Percentiles rank a stretch among this genome's conserved stretches.
phyloP scores from a whole-genome alignment of 2,329 filamentous ascomycete genomes.

The Alternaria solani region DNA sequence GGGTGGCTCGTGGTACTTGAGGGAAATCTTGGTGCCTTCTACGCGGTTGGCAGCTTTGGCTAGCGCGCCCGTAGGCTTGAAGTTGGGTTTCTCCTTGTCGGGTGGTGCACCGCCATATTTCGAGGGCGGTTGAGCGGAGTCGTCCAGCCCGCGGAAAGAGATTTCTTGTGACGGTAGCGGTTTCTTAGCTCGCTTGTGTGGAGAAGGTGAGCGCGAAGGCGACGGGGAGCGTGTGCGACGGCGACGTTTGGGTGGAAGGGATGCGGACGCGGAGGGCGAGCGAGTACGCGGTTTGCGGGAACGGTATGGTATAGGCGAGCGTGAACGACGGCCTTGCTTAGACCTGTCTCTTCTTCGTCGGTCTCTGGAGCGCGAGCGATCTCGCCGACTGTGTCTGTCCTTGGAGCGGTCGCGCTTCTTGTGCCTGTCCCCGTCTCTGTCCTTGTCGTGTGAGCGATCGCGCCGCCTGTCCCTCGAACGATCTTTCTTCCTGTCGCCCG shows the following conservation, averaged over 20 bases:
- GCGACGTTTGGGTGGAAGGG: conserved; percentile 46
- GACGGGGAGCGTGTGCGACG: conserved; percentile 40
- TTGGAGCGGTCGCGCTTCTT: conserved; percentile 28
- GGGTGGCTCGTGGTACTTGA: conserved; percentile 95
- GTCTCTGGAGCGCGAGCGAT: conserved; percentile 30
- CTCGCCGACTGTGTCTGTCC: conserved; percentile 18
- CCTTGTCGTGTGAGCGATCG: conserved; percentile 23
- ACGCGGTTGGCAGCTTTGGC: conserved; percentile 89
- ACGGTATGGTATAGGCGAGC: conserved; percentile 37
- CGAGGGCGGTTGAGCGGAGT: conserved; percentile 39
- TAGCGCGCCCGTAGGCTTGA: conserved; percentile 77
- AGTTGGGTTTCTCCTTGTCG: conserved; percentile 90
- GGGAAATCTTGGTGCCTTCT: conserved; percentile 75
- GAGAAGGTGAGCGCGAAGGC: conserved; percentile 53
- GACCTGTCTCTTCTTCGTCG: conserved; percentile 24
- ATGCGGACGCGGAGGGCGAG: conserved; percentile 38
- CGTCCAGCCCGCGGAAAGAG: conserved; percentile 52
- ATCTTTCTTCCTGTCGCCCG: conserved; percentile 18
- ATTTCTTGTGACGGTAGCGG: conserved; percentile 58
- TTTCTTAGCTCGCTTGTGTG: conserved; percentile 52
- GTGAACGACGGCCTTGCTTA: conserved; percentile 28
- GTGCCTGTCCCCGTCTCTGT: conserved; percentile 11
- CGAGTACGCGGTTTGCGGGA: conserved; percentile 34
- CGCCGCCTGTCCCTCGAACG: conserved; percentile 28
- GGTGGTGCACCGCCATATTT: conserved; percentile 44